Conservation (phyloP, 1,139 yeast genomes). For the Blastobotrys malaysiensis region DNA sequence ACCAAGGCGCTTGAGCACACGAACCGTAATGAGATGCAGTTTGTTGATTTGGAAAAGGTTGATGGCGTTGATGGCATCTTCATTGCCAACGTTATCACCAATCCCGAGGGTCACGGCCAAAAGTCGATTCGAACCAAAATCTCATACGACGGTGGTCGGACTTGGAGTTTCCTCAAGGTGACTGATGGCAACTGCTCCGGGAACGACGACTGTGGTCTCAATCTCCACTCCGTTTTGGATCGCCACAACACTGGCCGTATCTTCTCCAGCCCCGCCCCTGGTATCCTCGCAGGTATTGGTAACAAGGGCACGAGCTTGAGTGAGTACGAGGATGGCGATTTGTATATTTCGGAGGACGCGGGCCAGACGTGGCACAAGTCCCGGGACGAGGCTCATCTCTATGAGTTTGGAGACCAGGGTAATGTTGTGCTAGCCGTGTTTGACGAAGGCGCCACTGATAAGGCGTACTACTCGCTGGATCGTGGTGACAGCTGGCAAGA, state of each 20-base stretch:
- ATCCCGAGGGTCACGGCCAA: conserved; percentile 20
- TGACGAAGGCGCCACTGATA: conserved; percentile 25
- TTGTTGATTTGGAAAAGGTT: conserved; percentile 44
- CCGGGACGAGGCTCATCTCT: conserved; percentile 50
- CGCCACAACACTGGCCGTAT: conserved; percentile 51
- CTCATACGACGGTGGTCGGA: conserved; percentile 59
- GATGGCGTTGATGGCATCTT: conserved; percentile 67
- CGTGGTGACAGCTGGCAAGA: conserved; percentile 67
- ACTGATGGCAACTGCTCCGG: conserved; percentile 40
- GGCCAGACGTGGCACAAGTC: conserved; percentile 66
- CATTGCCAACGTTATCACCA: conserved; percentile 45
- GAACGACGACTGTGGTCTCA: conserved; percentile 50
- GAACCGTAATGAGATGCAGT: conserved; percentile 37
- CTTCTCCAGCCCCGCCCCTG: conserved; percentile 67
- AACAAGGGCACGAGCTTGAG: conserved; percentile 29
- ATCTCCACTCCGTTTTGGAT: conserved; percentile 47
- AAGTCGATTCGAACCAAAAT: conserved; percentile 37
- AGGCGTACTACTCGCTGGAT: conserved; percentile 55
- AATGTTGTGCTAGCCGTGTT: conserved; percentile 65
- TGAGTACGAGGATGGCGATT: conserved; percentile 28
- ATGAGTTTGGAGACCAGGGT: conserved; percentile 76
- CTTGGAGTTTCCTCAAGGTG: conserved; percentile 52
- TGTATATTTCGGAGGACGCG: conserved; percentile 68
- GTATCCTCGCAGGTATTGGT: conserved; percentile 52
- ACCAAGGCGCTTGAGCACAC: conserved; percentile 43